Base-by-base conservation (phyloP, 306 rosid genomes). In the Boehmeria nivea region DNA sequence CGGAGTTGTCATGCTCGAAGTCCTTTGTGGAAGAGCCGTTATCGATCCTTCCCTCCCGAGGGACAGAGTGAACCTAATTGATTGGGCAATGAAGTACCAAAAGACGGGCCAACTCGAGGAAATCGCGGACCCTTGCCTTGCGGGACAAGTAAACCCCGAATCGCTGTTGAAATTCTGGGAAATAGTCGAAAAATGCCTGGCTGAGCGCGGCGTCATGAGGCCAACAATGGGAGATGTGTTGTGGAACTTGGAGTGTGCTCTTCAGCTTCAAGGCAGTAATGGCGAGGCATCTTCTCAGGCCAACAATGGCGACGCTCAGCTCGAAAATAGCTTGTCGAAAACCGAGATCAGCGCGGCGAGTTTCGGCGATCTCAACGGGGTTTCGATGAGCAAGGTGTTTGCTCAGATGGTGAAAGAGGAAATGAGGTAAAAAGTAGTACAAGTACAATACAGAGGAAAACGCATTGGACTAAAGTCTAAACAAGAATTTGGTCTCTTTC, bases 1-100 rank as follows among this genome's bases (percentile, higher is more conserved):
- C 14, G 94, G 94, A 21, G 85, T 84, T 17, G 94, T 84, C 33
- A 70, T 84, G 94, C 75, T 76, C 39, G 94, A 84, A 73, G 70
- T 81, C 44, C 83, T 81, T 20, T 81, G 88, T 10, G 94, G 94
- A 34, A 78, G 94, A 63, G 79, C 94, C 36, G 94, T 71, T 8
- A 68, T 84, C 15, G 81, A 81, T 60, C 94, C 94, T 12, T 78
- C 94, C 3, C 83, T 78, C 18, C 60, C 81, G 10, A 68, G 83
- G 68, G 85, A 68, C 22, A 61, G 62, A 43, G 81, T 78, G 61
- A 78, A 74, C 55, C 63, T 84, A 10, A 59, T 78, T 50, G 85
- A 84, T 20, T 84, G 88, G 85, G 79, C 73, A 21, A 62, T 44
- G 81, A 73, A 64, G 33, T 47, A 25, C 40, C 68, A 44, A 26